Base-by-base conservation (phyloP, 805 yeast species). In the Saturnispora halmiae region DNA sequence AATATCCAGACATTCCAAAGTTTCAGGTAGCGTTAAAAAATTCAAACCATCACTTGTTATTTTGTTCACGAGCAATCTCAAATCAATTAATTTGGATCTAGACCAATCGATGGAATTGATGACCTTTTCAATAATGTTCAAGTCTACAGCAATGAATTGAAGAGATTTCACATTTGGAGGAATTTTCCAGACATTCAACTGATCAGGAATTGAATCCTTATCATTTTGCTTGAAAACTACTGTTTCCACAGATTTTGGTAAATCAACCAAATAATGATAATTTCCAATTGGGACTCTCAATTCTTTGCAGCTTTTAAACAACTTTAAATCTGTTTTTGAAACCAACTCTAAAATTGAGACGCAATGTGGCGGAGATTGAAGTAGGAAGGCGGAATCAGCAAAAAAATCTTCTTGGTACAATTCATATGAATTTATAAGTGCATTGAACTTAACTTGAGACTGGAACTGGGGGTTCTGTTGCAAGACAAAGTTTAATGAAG, bases 131-230 rank as follows among this genome's bases (percentile, higher is more conserved):
- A 40, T 34, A 13, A 24, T 29, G 3, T 11, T n/a, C 15, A 40
- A 40, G 18, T 40, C 42, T 16, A 40, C 13, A 4, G 33, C 28
- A 15, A 40, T 34, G 14, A 40, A 40, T 25, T 40, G 42, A 8
- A 40, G 24, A 3, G 42, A 34, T 13, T 28, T 22, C 6, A 40
- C 15, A 14, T 27, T 11, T 16, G 15, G 11, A 6, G 42, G 42
- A 6, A 40, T 15, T 13, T 11, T n/a, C 42, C 42, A 40, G 26
- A 16, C n/a, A 22, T 38, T 3, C 7, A 7, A 24, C 16, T 14
- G 3, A 7, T 6, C 22, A n/a, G 9, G 4, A 8, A 8, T 2
- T 28, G 30, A 4, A 4, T 11, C 8, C 27, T 28, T 19, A 26
- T 25, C 24, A 20, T 8, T 25, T 11, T 31, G 30, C 21, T 34